Conservation (phyloP, 116 monocot genomes). For the Iris pallida region DNA sequence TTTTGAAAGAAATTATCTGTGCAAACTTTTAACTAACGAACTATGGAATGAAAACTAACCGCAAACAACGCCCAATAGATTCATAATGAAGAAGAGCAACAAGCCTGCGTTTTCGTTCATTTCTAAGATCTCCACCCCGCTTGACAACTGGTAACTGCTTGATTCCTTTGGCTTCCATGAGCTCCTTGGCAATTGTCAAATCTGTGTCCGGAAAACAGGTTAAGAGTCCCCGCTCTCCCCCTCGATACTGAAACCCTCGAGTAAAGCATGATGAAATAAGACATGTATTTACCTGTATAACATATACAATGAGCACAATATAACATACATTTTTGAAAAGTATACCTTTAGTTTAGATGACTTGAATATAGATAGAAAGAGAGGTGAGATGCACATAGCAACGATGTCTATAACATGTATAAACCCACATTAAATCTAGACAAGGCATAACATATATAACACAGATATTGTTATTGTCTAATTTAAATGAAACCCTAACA, state of each 20-base stretch:
- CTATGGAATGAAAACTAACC: slow-evolving; percentile 44
- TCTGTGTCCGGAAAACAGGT: slow-evolving; percentile 87
- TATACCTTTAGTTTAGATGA: too few species aligned
- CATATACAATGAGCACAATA: too few species aligned
- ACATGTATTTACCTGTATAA: slow-evolving; percentile 46
- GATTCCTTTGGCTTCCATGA: slow-evolving; percentile 86
- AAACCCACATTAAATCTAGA: too few species aligned
- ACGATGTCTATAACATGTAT: too few species aligned
- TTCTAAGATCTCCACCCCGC: slow-evolving; percentile 35
- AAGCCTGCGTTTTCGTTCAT: slow-evolving; percentile 39
- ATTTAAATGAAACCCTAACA: too few species aligned
- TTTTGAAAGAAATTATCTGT: too few species aligned
- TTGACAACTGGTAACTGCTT: slow-evolving; percentile 78
- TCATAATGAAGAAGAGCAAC: slow-evolving; percentile 77
- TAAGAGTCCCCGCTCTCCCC: slow-evolving; percentile 67
- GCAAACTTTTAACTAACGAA: too few species aligned
- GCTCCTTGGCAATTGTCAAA: slow-evolving; percentile 78
- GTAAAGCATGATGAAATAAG: slow-evolving; percentile 62
- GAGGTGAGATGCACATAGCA: too few species aligned
- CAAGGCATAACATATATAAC: too few species aligned
- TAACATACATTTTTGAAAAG: too few species aligned
- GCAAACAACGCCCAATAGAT: slow-evolving; percentile 54
- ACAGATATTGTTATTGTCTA: too few species aligned
- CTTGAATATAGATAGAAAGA: too few species aligned
- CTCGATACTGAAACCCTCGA: slow-evolving; percentile 56